Conservation (phyloP, 2,329 filamentous ascomycete species). For the Claviceps maximensis region DNA sequence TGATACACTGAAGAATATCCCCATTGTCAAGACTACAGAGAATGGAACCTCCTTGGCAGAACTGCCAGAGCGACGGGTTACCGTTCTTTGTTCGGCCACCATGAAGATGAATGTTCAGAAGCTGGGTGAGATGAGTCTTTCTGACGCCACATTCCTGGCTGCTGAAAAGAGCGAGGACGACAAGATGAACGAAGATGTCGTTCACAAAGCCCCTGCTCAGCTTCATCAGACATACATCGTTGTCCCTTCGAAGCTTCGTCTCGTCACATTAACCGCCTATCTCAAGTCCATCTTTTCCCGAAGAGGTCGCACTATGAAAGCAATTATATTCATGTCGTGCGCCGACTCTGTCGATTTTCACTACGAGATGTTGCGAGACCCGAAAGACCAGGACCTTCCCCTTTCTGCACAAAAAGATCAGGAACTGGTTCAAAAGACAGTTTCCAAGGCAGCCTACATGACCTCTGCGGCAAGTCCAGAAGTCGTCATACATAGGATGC, state of each 20-base stretch:
- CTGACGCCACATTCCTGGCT: conserved; percentile 79
- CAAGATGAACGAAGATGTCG: conserved; percentile 31
- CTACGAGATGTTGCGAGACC: conserved; percentile 61
- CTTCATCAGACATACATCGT: conserved; percentile 86
- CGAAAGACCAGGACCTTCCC: conserved; percentile 16
- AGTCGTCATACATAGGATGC: conserved; percentile 73
- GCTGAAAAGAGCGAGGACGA: conserved; percentile 41
- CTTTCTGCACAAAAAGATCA: conserved; percentile 18
- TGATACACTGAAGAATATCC: conserved; percentile 56
- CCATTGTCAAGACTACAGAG: conserved; percentile 43
- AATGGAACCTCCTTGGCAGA: conserved; percentile 45
- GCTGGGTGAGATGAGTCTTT: conserved; percentile 86
- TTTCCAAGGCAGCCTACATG: conserved; percentile 57
- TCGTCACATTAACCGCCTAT: conserved; percentile 75
- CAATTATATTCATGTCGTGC: conserved; percentile 92
- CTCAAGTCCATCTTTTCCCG: conserved; percentile 80
- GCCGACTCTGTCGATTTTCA: conserved; percentile 96
- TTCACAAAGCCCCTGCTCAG: conserved; percentile 76
- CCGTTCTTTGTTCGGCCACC: conserved; percentile 87
- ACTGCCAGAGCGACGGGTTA: conserved; percentile 65
- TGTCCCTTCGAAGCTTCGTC: conserved; percentile 74
- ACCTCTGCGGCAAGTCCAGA: conserved; percentile 60
- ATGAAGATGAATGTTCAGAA: conserved; percentile 97
- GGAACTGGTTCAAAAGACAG: conserved; percentile 39
- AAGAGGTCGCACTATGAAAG: conserved; percentile 88